Evolutionary conservation across 1,139 yeast genomes (phyloP).

Genomic region (Candida frijolesensis): DNA sequence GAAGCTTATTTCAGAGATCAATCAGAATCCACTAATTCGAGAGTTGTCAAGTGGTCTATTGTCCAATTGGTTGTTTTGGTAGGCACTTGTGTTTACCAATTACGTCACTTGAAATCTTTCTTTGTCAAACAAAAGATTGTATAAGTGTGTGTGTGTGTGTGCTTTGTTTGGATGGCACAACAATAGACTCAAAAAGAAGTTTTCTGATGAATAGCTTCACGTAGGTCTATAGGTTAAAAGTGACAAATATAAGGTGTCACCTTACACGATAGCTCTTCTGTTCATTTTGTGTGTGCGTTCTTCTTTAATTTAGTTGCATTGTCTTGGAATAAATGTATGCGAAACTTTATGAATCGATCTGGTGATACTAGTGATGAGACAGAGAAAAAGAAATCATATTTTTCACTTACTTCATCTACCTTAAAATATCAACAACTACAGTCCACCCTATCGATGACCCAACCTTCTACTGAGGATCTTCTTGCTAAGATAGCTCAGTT

Average conservation of each 20-base stretch:
- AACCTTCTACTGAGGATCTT: constrained; percentile 22
- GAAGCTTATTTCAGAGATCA: constrained; percentile 52
- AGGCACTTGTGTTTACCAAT: constrained; percentile 52
- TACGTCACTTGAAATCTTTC: constrained; percentile 53
- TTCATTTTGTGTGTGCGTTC: no score
- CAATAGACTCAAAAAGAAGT: no score
- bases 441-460: constrained; percentile 3
- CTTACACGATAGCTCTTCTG: no score
- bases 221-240: background rate
- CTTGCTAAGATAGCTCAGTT: constrained; percentile 22
- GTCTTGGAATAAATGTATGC: background rate
- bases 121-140: constrained; percentile 55
- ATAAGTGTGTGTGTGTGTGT: constrained; percentile 21
- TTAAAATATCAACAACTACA: background rate
- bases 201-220: no score
- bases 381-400: background rate
- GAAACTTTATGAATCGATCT: no score
- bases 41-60: constrained; percentile 51
- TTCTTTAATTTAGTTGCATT: no score
- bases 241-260: background rate
- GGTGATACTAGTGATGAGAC: no score
- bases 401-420: background rate
- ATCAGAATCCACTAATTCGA: constrained; percentile 48
- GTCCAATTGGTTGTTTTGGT: constrained; percentile 48
- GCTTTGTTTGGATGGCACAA: no score